Evolutionary conservation across 140 eudicot species (phyloP).

Genomic region (Senecio squalidus): DNA sequence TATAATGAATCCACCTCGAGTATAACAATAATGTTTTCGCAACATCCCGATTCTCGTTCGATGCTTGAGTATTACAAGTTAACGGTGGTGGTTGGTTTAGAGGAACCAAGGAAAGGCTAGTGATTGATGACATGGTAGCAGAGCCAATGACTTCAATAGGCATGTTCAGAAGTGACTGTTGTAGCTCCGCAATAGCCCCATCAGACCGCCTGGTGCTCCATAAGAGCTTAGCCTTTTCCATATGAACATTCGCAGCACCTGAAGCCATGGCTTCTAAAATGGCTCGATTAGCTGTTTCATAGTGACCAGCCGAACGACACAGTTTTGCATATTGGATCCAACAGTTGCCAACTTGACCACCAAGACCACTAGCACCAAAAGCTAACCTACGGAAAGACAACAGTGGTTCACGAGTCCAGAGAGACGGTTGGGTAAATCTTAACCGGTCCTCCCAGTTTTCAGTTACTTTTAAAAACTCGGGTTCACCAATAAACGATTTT

Average conservation of each 20-base stretch:
- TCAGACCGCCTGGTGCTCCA: conserved; percentile 96
- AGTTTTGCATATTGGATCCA: conserved; percentile 98
- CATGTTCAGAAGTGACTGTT: conserved; percentile 80
- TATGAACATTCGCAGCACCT: conserved; percentile 83
- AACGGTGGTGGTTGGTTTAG: conserved; percentile 53
- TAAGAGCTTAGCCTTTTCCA: conserved; percentile 97
- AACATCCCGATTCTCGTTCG: conserved; percentile 60
- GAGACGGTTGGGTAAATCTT: conserved; percentile 78
- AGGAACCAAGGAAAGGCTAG: conserved; percentile 81
- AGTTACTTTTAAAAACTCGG: conserved; percentile 49
- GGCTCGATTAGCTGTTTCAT: conserved; percentile 96
- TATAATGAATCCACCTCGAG: conserved; percentile 95
- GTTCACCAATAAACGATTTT: conserved; percentile 52
- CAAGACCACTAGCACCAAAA: conserved; percentile 72
- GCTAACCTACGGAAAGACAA: conserved; percentile 92
- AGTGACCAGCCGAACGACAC: conserved; percentile 98
- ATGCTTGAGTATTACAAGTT: conserved; percentile 50
- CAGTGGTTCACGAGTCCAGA: conserved; percentile 99
- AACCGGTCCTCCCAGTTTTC: conserved; percentile 88
- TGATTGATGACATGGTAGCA: conserved; percentile 79
- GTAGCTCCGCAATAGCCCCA: conserved; percentile 95
- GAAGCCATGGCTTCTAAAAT: conserved; percentile 88
- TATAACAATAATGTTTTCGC: conserved; percentile 91
- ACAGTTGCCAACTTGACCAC: conserved; percentile 83
- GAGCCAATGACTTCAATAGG: conserved; percentile 86